These are phyloP conservation scores for Apiospora koreana DNA, from an alignment of 2,329 filamentous ascomycete genomes.

Conservation along the genomic window DNA sequence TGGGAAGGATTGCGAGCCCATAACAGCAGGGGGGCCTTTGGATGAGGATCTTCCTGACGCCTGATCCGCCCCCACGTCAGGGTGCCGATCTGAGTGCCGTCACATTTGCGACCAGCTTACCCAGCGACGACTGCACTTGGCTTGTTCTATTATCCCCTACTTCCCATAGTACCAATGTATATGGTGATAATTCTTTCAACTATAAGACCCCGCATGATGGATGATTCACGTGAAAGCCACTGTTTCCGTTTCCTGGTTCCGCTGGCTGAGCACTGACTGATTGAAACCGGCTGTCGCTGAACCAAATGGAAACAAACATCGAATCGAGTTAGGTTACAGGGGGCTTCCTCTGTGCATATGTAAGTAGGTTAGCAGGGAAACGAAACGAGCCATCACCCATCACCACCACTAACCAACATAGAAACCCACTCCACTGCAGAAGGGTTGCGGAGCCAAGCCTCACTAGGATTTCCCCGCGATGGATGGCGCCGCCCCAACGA, in stretches of 20 bases:
- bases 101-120: not conserved
- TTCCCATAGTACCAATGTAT: not conserved
- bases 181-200: not conserved
- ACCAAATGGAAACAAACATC: not conserved
- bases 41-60: too few relatives aligned
- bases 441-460: not conserved
- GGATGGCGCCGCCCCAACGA: not conserved
- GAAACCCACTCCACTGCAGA: not conserved
- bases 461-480: not conserved
- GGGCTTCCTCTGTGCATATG: too few relatives aligned
- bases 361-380: not conserved
- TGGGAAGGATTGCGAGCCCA: too few relatives aligned
- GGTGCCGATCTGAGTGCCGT: too few relatives aligned
- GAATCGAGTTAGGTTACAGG: not conserved
- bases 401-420: not conserved
- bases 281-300: not conserved
- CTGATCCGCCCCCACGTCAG: too few relatives aligned
- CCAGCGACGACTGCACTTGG: not conserved
- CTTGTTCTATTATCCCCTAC: not conserved
- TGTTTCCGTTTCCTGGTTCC: not conserved
- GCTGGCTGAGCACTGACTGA: not conserved
- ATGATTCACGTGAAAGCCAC: not conserved
- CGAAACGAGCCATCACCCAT: too few relatives aligned
- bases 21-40: too few relatives aligned
- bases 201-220: not conserved